These are phyloP conservation scores for Gossypium turneri DNA, from an alignment of 345 rosid species.

Conservation along the genomic window DNA sequence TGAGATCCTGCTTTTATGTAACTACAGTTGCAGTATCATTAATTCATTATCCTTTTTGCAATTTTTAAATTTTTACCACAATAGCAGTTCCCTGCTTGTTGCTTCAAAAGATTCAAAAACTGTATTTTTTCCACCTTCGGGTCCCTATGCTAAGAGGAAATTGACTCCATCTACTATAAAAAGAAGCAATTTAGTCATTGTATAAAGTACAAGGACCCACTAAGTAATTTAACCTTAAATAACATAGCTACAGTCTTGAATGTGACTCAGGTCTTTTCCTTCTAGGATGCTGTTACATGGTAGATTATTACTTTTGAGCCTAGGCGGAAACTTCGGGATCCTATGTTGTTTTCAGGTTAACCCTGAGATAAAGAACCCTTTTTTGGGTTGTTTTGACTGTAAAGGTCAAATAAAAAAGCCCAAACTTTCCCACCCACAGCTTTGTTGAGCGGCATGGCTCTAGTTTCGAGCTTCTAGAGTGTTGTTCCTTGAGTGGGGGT, in stretches of 20 bases:
- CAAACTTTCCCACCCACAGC: neutral
- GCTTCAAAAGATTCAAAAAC: neutral
- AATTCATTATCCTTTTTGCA: conserved; percentile 5
- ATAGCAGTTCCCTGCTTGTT: neutral
- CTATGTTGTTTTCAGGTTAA: conserved; percentile 9
- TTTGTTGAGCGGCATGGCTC: neutral
- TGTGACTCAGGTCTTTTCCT: too few relatives aligned
- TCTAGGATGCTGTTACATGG: neutral
- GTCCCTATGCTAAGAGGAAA: too few relatives aligned
- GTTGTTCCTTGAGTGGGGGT: neutral
- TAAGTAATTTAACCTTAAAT: too few relatives aligned
- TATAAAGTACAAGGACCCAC: too few relatives aligned
- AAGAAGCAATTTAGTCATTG: too few relatives aligned
- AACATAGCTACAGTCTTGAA: neutral
- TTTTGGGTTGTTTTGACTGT: neutral
- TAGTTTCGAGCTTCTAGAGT: neutral
- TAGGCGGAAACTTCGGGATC: neutral
- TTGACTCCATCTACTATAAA: too few relatives aligned
- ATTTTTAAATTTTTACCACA: neutral
- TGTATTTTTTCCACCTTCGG: neutral
- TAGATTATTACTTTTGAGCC: too few relatives aligned
- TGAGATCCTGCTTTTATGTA: conserved; percentile 9
- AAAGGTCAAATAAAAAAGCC: neutral
- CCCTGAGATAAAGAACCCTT: neutral
- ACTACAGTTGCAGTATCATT: conserved; percentile 9